Evolutionary conservation across 1,139 yeast species (phyloP), one percentile per base, ranked within the genome.

Genomic region (Zygoascus meyerae): DNA sequence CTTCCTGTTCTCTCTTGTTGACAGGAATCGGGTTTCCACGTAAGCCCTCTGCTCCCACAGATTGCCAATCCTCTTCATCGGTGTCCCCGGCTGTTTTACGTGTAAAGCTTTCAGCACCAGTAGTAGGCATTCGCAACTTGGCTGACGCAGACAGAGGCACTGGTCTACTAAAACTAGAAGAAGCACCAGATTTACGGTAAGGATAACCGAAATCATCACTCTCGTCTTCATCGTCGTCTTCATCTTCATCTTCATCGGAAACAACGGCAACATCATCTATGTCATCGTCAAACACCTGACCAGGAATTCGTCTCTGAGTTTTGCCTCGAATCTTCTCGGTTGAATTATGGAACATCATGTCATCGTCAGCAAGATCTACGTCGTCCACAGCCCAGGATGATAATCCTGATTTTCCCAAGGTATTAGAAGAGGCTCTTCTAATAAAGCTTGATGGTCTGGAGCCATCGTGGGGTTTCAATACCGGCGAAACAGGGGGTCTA

Each of bases 21-120:
- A 46, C 21, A 34, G 36, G 40, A 29, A 37, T 46, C 32, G 48
- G 45, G 41, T 39, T 42, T 30, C 55, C 54, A 9, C 72, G 64
- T 41, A 68, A 55, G 30, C 66, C 59, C 34, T 63, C 83, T 0
- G 96, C 87, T 1, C 96, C 97, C 46, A 89, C 83, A 0, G 87
- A 71, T 52, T 81, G 86, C 97, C 97, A 89, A 66, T 89, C 97
- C 64, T 89, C 97, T 61, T 90, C 97, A 65, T 89, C 97, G 0
- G 95, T 86, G 58, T 86, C 82, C 11, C 51, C 55, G 8, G 29
- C 35, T 1, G 62, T 54, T 28, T 52, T 53, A 35, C 61, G 44
- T 48, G 48, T 31, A 40, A 35, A n/a, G 33, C 50, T 18, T 34
- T 31, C 28, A 41, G 37, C 45, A 17, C 50, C 29, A 26, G 42